A percentile compares a stretch with the other conserved stretches of the same genome.
Evolutionary conservation across 805 yeast species (phyloP).

Genomic region (Kuraishia ogatae): DNA sequence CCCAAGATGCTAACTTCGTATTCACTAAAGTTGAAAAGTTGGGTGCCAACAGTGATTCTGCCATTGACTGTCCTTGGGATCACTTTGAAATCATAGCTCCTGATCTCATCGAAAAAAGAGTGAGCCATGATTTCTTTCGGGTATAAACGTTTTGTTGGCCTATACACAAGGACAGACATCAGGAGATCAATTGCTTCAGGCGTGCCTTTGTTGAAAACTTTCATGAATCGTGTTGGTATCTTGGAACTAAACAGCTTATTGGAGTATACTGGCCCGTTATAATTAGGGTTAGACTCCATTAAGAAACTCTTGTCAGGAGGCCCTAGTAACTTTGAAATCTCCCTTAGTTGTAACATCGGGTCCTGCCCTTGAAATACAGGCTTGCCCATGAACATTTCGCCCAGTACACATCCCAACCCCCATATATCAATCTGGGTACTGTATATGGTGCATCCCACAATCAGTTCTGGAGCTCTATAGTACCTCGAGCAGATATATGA

Average conservation of each 20-base stretch:
- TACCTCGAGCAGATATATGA: constrained; percentile 94
- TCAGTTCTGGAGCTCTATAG: constrained; percentile 93
- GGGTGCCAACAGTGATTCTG: constrained; percentile 28
- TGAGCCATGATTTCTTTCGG: constrained; percentile 82
- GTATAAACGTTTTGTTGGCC: constrained; percentile 74
- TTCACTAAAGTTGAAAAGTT: constrained; percentile 60
- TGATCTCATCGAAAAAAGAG: constrained; percentile 81
- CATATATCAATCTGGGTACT: constrained; percentile 92
- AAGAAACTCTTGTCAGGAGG: constrained; percentile 73
- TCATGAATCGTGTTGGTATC: constrained; percentile 31
- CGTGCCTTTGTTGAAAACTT: constrained; percentile 70
- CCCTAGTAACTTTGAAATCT: constrained; percentile 84
- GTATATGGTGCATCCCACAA: constrained; percentile 83
- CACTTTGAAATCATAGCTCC: constrained; percentile 38
- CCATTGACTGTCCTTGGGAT: constrained; percentile 21
- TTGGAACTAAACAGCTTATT: constrained; percentile 11
- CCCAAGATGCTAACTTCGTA: constrained; percentile 38
- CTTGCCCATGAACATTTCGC: constrained; percentile 86
- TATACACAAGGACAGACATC: constrained; percentile 76
- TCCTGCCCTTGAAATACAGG: constrained; percentile 95
- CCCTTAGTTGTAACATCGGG: constrained; percentile 81
- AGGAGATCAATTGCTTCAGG: constrained; percentile 81
- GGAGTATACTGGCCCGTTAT: constrained; percentile 67
- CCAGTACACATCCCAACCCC: constrained; percentile 96
- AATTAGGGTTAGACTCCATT: constrained; percentile 65